These are phyloP conservation scores for Kazachstania kunashirensis DNA, from an alignment of 805 yeast genomes.

Conservation along the genomic window DNA sequence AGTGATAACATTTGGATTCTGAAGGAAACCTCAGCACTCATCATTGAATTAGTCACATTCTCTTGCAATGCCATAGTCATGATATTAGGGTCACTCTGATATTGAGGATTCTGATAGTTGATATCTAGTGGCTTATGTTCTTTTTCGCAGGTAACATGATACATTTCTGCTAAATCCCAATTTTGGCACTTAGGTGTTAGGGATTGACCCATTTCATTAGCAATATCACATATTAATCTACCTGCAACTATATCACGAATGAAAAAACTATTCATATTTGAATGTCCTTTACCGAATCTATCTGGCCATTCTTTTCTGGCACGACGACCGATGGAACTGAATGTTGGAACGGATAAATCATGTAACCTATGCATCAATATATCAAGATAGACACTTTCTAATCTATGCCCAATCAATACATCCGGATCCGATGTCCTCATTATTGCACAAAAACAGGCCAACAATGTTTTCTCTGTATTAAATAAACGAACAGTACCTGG, in stretches of 20 bases:
- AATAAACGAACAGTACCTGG: constrained; percentile 42
- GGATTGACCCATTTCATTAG: constrained; percentile 91
- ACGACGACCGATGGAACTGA: constrained; percentile 80
- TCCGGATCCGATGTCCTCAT: constrained; percentile 83
- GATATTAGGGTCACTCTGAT: constrained; percentile 56
- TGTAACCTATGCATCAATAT: constrained; percentile 73
- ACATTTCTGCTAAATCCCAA: constrained; percentile 92
- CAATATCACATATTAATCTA: constrained; percentile 81
- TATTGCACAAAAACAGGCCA: constrained; percentile 64
- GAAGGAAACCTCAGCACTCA: constrained; percentile 71
- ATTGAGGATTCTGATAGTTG: constrained; percentile 57
- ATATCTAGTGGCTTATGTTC: constrained; percentile 57
- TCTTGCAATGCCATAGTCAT: constrained; percentile 64
- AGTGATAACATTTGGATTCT: constrained; percentile 77
- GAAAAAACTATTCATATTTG: constrained; percentile 42
- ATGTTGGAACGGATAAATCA: constrained; percentile 60
- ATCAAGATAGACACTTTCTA: constrained; percentile 71
- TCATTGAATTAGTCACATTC: constrained; percentile 53
- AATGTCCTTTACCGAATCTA: constrained; percentile 46
- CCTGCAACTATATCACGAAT: constrained; percentile 73
- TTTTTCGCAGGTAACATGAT: constrained; percentile 61
- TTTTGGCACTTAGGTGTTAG: constrained; percentile 85
- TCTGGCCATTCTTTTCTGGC: constrained; percentile 71
- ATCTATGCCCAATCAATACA: constrained; percentile 75
- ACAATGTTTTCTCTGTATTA: constrained; percentile 63